Evolutionary conservation across 208 protist species (phyloP).

Genomic region (Leishmania gerbilli): DNA sequence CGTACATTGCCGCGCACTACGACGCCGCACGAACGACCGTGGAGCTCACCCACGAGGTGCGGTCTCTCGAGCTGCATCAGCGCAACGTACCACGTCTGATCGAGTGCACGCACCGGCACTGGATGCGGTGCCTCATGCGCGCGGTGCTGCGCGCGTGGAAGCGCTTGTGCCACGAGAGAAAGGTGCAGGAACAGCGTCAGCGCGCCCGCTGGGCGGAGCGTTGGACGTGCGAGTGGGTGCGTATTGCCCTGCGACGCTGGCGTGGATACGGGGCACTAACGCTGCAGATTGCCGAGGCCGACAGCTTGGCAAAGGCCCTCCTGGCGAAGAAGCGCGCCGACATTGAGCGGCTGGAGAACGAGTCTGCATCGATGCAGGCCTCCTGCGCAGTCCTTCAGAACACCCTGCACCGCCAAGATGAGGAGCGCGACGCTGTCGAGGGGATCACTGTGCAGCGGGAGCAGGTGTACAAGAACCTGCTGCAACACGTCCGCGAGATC

Average conservation of each 20-base stretch:
- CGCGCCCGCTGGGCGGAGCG: slow-evolving; percentile 62
- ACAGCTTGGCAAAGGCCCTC: slow-evolving; percentile 36
- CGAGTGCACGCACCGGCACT: slow-evolving; percentile 49
- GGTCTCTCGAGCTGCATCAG: slow-evolving; percentile 50
- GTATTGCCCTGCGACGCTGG: slow-evolving; percentile 51
- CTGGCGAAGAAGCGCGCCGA: slow-evolving; percentile 40
- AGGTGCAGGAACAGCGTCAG: slow-evolving; percentile 56
- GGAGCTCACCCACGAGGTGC: slow-evolving; percentile 47
- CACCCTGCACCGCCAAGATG: slow-evolving; percentile 40
- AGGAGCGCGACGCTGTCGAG: slow-evolving; percentile 37
- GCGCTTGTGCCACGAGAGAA: slow-evolving; percentile 46
- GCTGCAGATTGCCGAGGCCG: slow-evolving; percentile 44
- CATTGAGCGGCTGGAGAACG: slow-evolving; percentile 40
- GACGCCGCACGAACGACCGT: slow-evolving; percentile 50
- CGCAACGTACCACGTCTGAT: slow-evolving; percentile 61
- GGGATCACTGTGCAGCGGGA: slow-evolving; percentile 39
- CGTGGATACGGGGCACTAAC: slow-evolving; percentile 52
- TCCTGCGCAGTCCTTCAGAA: slow-evolving; percentile 38
- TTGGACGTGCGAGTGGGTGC: slow-evolving; percentile 52
- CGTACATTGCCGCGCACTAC: slow-evolving; percentile 76
- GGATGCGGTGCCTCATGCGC: slow-evolving; percentile 58
- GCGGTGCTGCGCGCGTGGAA: slow-evolving; percentile 65
- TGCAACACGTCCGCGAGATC: slow-evolving; percentile 63
- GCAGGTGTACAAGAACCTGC: slow-evolving; percentile 45
- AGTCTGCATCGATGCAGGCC: slow-evolving; percentile 42